Evolutionary conservation across 1,284 basidiomycete species (phyloP).

Genomic region (Irpex rosettiformis): DNA sequence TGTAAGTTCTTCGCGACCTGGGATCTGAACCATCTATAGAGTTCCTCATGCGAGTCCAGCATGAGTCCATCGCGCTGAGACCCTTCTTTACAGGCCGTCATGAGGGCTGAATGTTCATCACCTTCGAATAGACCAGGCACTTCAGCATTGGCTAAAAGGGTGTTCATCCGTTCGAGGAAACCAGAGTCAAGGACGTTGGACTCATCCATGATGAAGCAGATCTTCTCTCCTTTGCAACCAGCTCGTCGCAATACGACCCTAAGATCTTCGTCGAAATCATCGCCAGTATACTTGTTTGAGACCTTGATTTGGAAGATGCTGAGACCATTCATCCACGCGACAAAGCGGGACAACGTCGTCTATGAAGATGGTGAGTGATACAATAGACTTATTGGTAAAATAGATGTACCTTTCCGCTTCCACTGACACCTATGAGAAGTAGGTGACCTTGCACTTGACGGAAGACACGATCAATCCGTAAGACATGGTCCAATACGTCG

Average conservation of each 20-base stretch:
- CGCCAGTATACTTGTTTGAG: constrained; percentile 97
- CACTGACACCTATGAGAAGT: constrained; percentile 95
- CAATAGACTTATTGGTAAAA: not conserved
- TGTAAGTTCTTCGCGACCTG: constrained; percentile 96
- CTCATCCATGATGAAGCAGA: constrained; percentile 99
- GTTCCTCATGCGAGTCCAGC: constrained; percentile 96
- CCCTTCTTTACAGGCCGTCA: constrained; percentile 99
- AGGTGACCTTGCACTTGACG: constrained; percentile 96
- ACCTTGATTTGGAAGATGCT: constrained; percentile 99
- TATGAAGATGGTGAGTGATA: constrained; percentile 29
- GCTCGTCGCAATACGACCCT: constrained; percentile 90
- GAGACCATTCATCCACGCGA: constrained; percentile 99
- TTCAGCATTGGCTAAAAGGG: constrained; percentile 97
- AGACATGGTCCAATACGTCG: constrained; percentile 95
- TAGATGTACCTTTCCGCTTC: constrained; percentile 86
- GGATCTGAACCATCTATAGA: constrained; percentile 96
- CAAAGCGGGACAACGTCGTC: constrained; percentile 97
- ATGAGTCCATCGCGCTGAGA: constrained; percentile 97
- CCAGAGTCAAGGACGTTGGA: constrained; percentile 98
- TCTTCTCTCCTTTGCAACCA: constrained; percentile 98
- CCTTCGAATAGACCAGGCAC: constrained; percentile 98
- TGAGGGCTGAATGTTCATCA: constrained; percentile 93
- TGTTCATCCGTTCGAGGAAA: constrained; percentile 99
- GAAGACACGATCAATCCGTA: constrained; percentile 99
- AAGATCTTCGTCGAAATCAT: constrained; percentile 98